Evolutionary conservation across 305 asterid species (phyloP).

Genomic region (Fraxinus paxiana): DNA sequence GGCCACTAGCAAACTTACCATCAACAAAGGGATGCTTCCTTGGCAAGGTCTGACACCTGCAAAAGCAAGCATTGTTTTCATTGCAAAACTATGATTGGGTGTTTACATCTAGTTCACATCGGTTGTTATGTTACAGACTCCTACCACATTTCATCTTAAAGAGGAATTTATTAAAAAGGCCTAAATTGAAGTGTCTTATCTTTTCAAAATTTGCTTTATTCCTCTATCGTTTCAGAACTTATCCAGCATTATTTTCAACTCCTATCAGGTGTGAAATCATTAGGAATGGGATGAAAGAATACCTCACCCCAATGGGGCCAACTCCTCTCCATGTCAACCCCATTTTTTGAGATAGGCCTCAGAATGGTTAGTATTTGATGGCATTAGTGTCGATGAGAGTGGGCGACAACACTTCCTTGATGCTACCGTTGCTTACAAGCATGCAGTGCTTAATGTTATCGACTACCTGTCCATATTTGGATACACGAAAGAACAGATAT

Average conservation of each 20-base stretch:
- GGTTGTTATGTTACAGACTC: too few relatives aligned
- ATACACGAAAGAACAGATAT: conserved; percentile 83
- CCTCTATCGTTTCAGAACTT: background rate
- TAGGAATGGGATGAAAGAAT: conserved; percentile 77
- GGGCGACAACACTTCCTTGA: conserved; percentile 85
- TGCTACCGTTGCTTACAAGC: conserved; percentile 82
- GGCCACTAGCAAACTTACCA: too few relatives aligned
- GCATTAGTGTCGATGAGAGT: conserved; percentile 86
- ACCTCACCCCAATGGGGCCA: conserved; percentile 98
- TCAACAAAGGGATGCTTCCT: too few relatives aligned
- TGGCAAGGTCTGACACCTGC: too few relatives aligned
- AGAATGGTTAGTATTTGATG: conserved; percentile 91
- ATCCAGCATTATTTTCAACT: background rate
- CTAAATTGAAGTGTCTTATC: too few relatives aligned
- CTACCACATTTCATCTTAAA: too few relatives aligned
- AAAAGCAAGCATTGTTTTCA: too few relatives aligned
- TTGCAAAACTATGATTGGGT: too few relatives aligned
- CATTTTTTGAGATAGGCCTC: conserved; percentile 84
- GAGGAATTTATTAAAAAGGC: too few relatives aligned
- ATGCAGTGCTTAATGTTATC: conserved; percentile 85
- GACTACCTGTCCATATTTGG: conserved; percentile 78
- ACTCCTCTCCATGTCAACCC: conserved; percentile 81
- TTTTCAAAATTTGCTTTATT: too few relatives aligned
- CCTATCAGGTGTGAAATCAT: conserved; percentile 71
- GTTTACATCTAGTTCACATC: too few relatives aligned